Base-by-base conservation (phyloP, 345 rosid genomes). In the Dipteronia sinensis region DNA sequence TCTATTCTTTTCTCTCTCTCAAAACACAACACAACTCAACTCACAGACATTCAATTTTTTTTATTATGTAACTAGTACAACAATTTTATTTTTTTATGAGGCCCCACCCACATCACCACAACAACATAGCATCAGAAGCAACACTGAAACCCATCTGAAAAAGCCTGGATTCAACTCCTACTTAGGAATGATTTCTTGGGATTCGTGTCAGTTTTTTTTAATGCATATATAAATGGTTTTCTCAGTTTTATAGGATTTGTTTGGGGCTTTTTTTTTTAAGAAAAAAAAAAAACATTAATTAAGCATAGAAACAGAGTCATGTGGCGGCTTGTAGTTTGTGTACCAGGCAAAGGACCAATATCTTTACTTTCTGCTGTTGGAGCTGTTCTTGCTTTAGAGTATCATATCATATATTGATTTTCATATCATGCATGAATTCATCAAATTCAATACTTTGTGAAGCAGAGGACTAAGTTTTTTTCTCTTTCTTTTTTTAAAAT, bases 131-230 rank as follows among this genome's bases (percentile, higher is more conserved):
- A 34, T 53, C 20, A 58, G 53, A 64, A 68, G 77, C 59, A 77
- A 22, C 73, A n/a, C 78, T 67, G 80, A 77, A 85, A 85, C 82
- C 83, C 85, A 83, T 91, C 92, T 90, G 91, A 86, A 78, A 92
- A 88, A 89, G 89, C 88, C 98, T 92, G 91, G 76, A 76, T 82
- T 72, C 86, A 88, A 79, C 92, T 86, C 84, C 82, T 66, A 78
- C 87, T 88, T 79, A 42, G 84, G 89, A 82, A 76, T 76, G 10
- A 19, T 71, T 80, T 78, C 81, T 86, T 81, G 89, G 91, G 93
- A 85, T 85, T 86, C 83, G 77, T 76, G 38, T 34, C 38, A 34
- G 38, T 3, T 16, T 27, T 64, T 2, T 13, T 2, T 55, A 23
- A 29, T 20, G 49, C 27, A 11, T 27, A n/a, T n/a, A 27, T 20